Conservation (phyloP, 768 basidiomycete genomes). For the Russula abietina region DNA sequence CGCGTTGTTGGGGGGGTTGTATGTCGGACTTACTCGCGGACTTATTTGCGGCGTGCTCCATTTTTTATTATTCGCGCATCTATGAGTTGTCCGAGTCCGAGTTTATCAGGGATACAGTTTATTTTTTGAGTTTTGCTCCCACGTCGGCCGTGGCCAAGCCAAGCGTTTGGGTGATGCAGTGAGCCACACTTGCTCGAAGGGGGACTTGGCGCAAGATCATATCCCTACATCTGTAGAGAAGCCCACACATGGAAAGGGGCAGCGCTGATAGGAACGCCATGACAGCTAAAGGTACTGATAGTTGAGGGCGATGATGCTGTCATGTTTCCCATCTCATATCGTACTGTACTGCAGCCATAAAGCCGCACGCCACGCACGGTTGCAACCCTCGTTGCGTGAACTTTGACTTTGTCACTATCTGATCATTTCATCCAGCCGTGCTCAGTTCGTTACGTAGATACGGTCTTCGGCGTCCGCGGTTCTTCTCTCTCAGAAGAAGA, state of each 20-base stretch:
- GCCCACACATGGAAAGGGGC: not conserved
- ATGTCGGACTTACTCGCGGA: constrained; percentile 14
- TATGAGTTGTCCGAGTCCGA: not conserved
- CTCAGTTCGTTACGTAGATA: not conserved
- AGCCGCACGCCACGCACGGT: not conserved
- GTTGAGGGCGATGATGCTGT: not conserved
- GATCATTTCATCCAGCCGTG: not conserved
- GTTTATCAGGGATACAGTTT: not conserved
- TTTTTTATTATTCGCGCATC: constrained; percentile 8
- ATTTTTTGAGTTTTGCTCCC: not conserved
- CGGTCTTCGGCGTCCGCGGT: not conserved
- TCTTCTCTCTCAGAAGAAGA: not conserved
- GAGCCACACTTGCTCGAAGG: not conserved
- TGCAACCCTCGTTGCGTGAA: constrained; percentile 6
- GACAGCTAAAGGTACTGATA: constrained; percentile 1
- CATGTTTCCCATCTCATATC: not conserved
- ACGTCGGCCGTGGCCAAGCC: not conserved
- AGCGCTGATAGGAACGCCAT: not conserved
- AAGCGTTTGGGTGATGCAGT: not conserved
- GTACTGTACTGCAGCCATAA: not conserved
- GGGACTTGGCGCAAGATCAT: not conserved
- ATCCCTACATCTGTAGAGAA: not conserved
- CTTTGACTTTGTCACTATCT: not conserved
- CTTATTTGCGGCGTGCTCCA: constrained; percentile 1
- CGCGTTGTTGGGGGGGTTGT: constrained; percentile 10